Conservation (phyloP, 2,329 filamentous ascomycete species). For the Calonectria fujianensis region DNA sequence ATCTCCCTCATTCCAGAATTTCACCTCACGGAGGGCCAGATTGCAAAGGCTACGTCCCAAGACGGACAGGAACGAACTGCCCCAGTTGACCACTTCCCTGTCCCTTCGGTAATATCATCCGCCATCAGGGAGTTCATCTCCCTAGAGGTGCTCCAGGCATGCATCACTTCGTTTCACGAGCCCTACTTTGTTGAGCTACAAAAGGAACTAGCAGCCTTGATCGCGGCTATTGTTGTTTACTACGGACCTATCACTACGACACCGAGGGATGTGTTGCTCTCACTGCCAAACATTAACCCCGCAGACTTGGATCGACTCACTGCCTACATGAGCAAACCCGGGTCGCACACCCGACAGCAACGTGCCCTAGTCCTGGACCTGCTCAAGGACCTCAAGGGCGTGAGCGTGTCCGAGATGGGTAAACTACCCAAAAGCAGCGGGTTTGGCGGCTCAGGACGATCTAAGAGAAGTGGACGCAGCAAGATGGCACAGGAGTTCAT, state of each 20-base stretch:
- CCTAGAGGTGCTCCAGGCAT: conserved; percentile 90
- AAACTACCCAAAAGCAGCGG: conserved; percentile 79
- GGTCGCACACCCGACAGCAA: conserved; percentile 82
- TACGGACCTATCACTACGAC: conserved; percentile 83
- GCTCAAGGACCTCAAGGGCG: conserved; percentile 89
- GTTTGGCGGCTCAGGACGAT: conserved; percentile 54
- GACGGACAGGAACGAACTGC: conserved; percentile 53
- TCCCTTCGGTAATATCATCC: conserved; percentile 72
- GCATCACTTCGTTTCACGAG: conserved; percentile 93
- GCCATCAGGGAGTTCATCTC: conserved; percentile 93
- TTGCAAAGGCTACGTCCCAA: conserved; percentile 51
- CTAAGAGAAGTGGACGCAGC: conserved; percentile 57
- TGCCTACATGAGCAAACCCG: conserved; percentile 74
- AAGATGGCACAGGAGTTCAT: conserved; percentile 81
- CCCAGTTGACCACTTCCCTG: conserved; percentile 64
- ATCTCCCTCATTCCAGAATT: conserved; percentile 90
- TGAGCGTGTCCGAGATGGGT: conserved; percentile 95
- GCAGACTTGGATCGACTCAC: conserved; percentile 80
- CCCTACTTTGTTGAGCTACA: conserved; percentile 98
- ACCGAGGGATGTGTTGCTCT: conserved; percentile 84
- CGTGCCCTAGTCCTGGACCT: conserved; percentile 88
- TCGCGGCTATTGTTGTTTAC: conserved; percentile 87
- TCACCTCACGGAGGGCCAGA: conserved; percentile 69
- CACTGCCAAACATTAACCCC: conserved; percentile 84
- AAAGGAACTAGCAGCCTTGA: conserved; percentile 90